These are phyloP conservation scores for Penstemon davidsonii DNA, from an alignment of 257 asterid species.

Conservation along the genomic window DNA sequence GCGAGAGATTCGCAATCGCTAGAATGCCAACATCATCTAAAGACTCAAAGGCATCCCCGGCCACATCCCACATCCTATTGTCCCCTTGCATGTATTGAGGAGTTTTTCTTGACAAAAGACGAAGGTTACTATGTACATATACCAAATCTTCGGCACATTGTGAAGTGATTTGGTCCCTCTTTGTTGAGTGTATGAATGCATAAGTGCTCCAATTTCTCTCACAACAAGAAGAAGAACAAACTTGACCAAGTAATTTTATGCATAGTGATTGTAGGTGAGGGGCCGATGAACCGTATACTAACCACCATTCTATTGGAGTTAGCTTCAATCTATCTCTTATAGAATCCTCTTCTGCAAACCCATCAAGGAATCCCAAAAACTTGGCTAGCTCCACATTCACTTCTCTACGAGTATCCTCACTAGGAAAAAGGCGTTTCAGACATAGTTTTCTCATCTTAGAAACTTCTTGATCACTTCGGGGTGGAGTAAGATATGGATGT, in stretches of 20 bases:
- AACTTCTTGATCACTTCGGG: neutral
- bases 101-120: neutral
- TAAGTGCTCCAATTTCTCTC: no score
- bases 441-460: neutral
- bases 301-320: neutral
- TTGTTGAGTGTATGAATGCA: no score
- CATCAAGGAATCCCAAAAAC: neutral
- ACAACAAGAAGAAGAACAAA: neutral
- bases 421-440: neutral
- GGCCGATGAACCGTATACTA: neutral
- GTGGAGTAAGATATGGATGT: constrained; percentile 1
- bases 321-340: neutral
- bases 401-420: neutral
- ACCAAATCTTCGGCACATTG: neutral
- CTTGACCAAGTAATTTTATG: neutral
- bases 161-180: no score
- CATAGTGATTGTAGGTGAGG: neutral
- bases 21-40: no score
- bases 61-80: no score
- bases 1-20: no score
- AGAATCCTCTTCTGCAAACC: neutral
- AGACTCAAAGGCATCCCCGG: no score
- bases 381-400: constrained; percentile 1
- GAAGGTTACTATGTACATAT: constrained; percentile 1
- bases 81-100: no score